Evolutionary conservation across 257 asterid genomes (phyloP), one percentile per base, ranked within the genome.

Genomic region (Fraxinus cuspidata): DNA sequence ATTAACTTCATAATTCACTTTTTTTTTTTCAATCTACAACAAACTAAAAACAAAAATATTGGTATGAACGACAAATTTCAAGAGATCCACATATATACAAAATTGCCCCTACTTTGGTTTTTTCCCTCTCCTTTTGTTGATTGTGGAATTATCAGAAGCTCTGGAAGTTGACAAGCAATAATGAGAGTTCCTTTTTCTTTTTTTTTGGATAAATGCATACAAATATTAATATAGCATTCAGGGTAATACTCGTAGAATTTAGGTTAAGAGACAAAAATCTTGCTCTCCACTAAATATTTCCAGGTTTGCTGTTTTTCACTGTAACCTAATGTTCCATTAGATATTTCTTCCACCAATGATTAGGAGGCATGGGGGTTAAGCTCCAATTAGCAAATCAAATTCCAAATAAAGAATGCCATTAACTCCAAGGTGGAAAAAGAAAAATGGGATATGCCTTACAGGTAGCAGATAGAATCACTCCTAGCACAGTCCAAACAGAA

Each of bases 401-500:
- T 53, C 2, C 11, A 53, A 53, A 53, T 18, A 53, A 53, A 19
- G 16, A 23, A 25, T 23, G 29, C 13, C 6, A 60, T 60, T 31
- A 23, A 60, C 68, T n/a, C 32, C 68, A 60, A 23, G 29, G 31
- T 60, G 68, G 68, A 60, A 23, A 60, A 60, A 10, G 68, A 23
- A 60, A 60, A 21, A 0, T 9, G 31, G 31, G 12, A 76, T 70
- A 65, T 71, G 82, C 9, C 99, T 88, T 96, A 96, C 99, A 96
- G 93, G 85, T 89, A 88, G 85, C 99, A 96, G 69, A 93, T 90
- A 71, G 98, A 92, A 78, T 96, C 97, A 73, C 90, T 93, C 86
- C 98, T 86, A 27, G 97, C 91, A 83, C 98, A 96, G 83, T 93
- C 99, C 94, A 96, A 84, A 86, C 98, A 96, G 88, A 93, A 93